Conservation (phyloP, 23 red algal genomes). For the Gracilaria gracilis region DNA sequence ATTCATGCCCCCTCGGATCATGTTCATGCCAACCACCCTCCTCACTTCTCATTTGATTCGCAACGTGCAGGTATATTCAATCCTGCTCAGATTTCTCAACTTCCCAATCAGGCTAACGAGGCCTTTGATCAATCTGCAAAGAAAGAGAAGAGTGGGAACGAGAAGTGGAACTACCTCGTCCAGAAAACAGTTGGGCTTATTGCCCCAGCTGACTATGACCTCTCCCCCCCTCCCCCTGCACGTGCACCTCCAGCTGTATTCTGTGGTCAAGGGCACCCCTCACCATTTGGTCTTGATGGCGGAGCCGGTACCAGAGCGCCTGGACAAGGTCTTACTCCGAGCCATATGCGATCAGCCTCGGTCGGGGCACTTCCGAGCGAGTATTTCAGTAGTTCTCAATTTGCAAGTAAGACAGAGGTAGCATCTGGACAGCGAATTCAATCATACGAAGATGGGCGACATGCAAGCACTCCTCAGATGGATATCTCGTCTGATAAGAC, state of each 20-base stretch:
- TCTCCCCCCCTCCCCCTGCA: constrained; percentile 50
- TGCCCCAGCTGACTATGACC: constrained; percentile 54
- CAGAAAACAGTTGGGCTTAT: constrained; percentile 53
- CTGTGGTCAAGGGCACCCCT: neutral
- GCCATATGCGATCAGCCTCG: constrained; percentile 50
- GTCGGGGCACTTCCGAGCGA: constrained; percentile 36
- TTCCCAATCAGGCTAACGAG: neutral
- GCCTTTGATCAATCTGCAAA: neutral
- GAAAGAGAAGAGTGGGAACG: constrained; percentile 24
- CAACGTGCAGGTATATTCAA: neutral
- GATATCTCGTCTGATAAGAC: neutral
- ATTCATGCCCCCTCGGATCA: neutral
- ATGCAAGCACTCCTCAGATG: neutral
- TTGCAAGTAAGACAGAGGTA: too few species aligned
- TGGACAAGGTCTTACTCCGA: constrained; percentile 3
- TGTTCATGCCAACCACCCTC: neutral
- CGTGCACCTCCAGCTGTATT: constrained; percentile 28
- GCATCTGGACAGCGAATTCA: neutral
- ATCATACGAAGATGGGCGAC: neutral
- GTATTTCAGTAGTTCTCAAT: neutral
- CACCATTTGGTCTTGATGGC: constrained; percentile 25
- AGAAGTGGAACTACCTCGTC: constrained; percentile 47
- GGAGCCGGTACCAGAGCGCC: constrained; percentile 8
- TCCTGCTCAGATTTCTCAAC: neutral
- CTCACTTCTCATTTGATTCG: constrained; percentile 15